Conservation (phyloP, 1,284 basidiomycete species). For the Tilletia caries region DNA sequence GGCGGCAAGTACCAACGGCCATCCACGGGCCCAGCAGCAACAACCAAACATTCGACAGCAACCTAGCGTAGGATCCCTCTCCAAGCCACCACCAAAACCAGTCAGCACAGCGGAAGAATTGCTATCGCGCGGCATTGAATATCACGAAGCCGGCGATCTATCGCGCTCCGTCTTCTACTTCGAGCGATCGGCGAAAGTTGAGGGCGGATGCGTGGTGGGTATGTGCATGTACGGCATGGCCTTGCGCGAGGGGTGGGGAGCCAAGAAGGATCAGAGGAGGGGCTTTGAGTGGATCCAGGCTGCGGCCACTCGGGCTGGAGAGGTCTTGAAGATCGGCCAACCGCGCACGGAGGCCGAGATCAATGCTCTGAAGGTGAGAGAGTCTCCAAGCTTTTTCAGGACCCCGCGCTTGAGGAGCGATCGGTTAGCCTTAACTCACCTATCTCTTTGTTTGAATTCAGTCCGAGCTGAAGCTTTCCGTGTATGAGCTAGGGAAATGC, state of each 20-base stretch:
- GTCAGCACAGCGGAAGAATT: constrained; percentile 35
- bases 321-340: constrained; percentile 64
- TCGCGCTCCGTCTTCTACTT: constrained; percentile 72
- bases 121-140: constrained; percentile 64
- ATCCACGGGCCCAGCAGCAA: not conserved
- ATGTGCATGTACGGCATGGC: constrained; percentile 89
- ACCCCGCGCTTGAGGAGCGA: no score
- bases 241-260: constrained; percentile 85
- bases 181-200: constrained; percentile 70
- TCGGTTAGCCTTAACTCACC: no score
- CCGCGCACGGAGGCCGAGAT: constrained; percentile 53
- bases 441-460: no score
- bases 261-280: constrained; percentile 62
- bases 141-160: constrained; percentile 75
- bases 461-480: constrained; percentile 76
- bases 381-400: no score
- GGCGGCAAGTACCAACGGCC: not conserved
- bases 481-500: constrained; percentile 87
- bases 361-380: constrained; percentile 56
- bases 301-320: constrained; percentile 75
- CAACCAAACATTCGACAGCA: not conserved
- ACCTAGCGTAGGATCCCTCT: not conserved
- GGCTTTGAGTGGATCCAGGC: constrained; percentile 78
- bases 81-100: not conserved
- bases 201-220: constrained; percentile 78